phyloP scores from a whole-genome alignment of 768 basidiomycete genomes.

The Filobasidium floriforme region DNA sequence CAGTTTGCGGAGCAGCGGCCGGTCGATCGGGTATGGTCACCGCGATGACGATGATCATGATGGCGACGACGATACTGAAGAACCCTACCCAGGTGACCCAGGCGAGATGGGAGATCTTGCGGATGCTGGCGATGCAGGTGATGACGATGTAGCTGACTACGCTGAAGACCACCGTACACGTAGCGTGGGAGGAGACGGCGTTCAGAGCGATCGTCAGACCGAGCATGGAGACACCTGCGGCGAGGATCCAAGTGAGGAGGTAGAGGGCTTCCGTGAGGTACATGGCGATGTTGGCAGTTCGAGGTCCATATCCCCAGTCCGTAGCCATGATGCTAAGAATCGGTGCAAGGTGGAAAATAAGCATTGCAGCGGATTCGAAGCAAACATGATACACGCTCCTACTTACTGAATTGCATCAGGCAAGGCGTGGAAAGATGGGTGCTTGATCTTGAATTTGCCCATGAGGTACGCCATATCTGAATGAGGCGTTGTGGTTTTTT shows the following conservation, averaged over 20 bases:
- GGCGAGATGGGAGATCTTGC: constrained; percentile 38
- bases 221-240: constrained; percentile 37
- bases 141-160: constrained; percentile 36
- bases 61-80: constrained; percentile 25
- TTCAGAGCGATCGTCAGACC: constrained; percentile 35
- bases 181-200: constrained; percentile 30
- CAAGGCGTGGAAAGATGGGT: constrained; percentile 24
- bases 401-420: constrained; percentile 1
- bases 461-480: constrained; percentile 11
- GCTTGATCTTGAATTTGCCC: constrained; percentile 33
- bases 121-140: constrained; percentile 31
- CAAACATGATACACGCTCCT: not conserved
- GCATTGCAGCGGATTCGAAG: not conserved
- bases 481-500: not conserved
- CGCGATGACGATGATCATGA: constrained; percentile 31
- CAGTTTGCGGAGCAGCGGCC: constrained; percentile 23
- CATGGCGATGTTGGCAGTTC: not conserved
- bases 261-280: constrained; percentile 4
- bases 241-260: constrained; percentile 8
- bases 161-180: constrained; percentile 36
- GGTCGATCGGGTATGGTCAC: constrained; percentile 31
- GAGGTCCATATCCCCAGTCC: not conserved
- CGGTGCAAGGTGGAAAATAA: not conserved
- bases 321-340: not conserved
- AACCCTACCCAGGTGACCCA: constrained; percentile 39